Evolutionary conservation across 2,329 filamentous ascomycete species (phyloP).

Genomic region (Aspergillus aculeatus): DNA sequence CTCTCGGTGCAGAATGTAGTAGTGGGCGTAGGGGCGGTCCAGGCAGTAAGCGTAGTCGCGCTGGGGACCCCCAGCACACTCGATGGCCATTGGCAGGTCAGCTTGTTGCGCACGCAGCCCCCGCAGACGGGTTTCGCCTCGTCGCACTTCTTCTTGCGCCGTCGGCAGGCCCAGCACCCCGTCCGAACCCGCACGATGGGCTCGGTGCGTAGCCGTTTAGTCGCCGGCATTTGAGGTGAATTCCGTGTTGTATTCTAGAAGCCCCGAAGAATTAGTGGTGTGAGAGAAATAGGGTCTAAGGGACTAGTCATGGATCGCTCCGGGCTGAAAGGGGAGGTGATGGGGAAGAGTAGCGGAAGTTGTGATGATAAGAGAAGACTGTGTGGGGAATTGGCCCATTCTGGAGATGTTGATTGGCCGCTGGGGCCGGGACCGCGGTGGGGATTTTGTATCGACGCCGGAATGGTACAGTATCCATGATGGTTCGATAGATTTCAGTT

Average conservation of each 20-base stretch:
- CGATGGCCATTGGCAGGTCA: constrained; percentile 29
- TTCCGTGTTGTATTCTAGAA: background rate
- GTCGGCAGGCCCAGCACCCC: constrained; percentile 33
- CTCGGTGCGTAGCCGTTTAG: constrained; percentile 24
- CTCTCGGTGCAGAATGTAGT: background rate
- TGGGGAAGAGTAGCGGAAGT: background rate
- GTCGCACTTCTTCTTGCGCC: constrained; percentile 37
- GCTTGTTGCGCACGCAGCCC: constrained; percentile 30
- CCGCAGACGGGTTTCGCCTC: constrained; percentile 36
- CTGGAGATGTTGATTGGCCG: background rate
- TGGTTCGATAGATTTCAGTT: background rate
- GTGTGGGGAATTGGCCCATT: background rate
- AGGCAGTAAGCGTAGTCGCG: constrained; percentile 8
- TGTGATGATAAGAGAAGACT: background rate
- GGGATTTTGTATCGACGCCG: background rate
- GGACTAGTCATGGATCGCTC: background rate
- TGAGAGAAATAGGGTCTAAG: background rate
- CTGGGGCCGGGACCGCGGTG: background rate
- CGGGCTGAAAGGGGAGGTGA: background rate
- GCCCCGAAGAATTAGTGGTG: background rate
- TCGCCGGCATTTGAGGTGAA: constrained; percentile 22
- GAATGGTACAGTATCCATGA: no score
- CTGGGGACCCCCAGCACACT: constrained; percentile 15
- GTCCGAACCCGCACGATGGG: constrained; percentile 33
- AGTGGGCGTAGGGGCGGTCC: constrained; percentile 7